A percentile compares a stretch with the other conserved stretches of the same genome.
These are phyloP conservation scores for Kandelia obovata DNA, from an alignment of 345 rosid genomes.

Conservation along the genomic window DNA sequence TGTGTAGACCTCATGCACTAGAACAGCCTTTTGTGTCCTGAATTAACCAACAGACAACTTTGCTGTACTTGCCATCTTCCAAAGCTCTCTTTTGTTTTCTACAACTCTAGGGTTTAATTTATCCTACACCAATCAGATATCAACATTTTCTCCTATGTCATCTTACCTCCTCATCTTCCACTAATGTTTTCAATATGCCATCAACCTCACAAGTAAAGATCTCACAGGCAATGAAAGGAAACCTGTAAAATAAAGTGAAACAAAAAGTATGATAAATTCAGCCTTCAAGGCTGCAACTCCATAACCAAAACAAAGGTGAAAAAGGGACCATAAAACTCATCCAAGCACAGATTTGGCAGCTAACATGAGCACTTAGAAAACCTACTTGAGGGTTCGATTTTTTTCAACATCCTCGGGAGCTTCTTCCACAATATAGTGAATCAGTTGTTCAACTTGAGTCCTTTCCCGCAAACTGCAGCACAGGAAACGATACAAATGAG, in stretches of 20 bases:
- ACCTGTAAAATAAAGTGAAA: conserved; percentile 37
- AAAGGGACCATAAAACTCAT: background rate
- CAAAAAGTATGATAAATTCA: background rate
- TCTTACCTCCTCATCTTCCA: conserved; percentile 85
- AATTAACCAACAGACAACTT: too few species aligned
- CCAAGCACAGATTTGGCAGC: background rate
- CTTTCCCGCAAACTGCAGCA: conserved; percentile 72
- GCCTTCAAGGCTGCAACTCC: background rate
- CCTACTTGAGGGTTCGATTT: conserved; percentile 70
- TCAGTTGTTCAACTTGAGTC: conserved; percentile 72
- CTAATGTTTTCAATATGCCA: conserved; percentile 81
- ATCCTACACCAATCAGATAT: too few species aligned
- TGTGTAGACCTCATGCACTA: too few species aligned
- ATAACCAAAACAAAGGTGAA: background rate
- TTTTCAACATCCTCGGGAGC: conserved; percentile 68
- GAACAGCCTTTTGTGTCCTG: too few species aligned
- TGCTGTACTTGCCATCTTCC: too few species aligned
- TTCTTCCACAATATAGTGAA: conserved; percentile 75
- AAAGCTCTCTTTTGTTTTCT: too few species aligned
- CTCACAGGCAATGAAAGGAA: conserved; percentile 91
- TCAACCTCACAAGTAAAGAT: conserved; percentile 93
- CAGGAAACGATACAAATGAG: conserved; percentile 13
- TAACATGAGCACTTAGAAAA: conserved; percentile 7
- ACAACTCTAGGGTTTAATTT: too few species aligned
- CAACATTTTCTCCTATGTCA: too few species aligned